Base-by-base conservation (phyloP, 257 asterid genomes). In the Marsdenia floribunda region DNA sequence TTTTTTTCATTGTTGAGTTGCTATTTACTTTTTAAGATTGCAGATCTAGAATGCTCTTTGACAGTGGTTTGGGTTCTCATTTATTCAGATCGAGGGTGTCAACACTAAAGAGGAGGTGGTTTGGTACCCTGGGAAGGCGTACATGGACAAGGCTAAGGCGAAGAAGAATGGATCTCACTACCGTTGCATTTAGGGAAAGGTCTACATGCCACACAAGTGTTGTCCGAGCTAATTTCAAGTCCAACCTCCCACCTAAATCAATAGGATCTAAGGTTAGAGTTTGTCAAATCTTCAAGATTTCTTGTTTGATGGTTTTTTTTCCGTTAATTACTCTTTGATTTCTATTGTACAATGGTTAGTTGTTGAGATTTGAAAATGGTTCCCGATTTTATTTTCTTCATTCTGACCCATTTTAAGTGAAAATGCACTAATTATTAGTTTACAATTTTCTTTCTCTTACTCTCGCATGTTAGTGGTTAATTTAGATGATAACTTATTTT, bases 131-230 rank as follows among this genome's bases (percentile, higher is more conserved):
- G 97, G 98, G 68, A 93, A 93, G 92, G 97, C 97, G 2, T 92
- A 92, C 82, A 87, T 92, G 55, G 90, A 92, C 89, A 92, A 92
- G 88, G 97, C 97, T 16, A 90, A 92, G 88, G 92, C 87, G 14
- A 90, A 92, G 93, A 85, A 85, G 89, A 74, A 84, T 44, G 96
- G 96, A 46, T 85, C 98, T 11, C 93, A 91, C 78, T 93, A 93
- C 71, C 94, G 96, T 22, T 91, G 98, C 84, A 93, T 91, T 77
- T 93, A 93, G 96, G 97, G 97, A 0, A 92, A 92, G 80, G 95
- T 90, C 14, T 71, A 82, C 11, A 87, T 96, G 76, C 97, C 97
- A 19, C 97, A 92, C 19, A 96, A 96, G 97, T 24, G 89, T 92
- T 26, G 96, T 90, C 63, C 88, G 96, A 16, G 97, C 96, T n/a